Base-by-base conservation (phyloP, 371 early-diverging fungal genomes). In the Circinella minor region DNA sequence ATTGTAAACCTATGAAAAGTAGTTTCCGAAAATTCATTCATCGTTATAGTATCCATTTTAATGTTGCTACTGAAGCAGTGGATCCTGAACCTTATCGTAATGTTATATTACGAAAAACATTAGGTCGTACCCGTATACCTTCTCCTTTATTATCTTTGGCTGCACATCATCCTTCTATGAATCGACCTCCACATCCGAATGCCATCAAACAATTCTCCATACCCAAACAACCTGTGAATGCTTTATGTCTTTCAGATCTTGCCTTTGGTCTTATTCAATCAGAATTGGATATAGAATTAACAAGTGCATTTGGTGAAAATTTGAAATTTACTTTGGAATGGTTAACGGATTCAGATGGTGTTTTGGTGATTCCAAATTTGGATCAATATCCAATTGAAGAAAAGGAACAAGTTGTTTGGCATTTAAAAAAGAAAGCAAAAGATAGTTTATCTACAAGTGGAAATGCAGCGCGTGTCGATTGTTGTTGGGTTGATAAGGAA, bases 31-130 rank as follows among this genome's bases (percentile, higher is more conserved):
- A 85, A 49, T 92, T 93, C 72, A 74, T 93, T 39, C 94, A 93
- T 66, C 89, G 88, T 11, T 82, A 92, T 68, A 87, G 88, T 17
- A 85, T 86, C 17, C 86, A 87, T 62, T 93, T 92, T 73, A 81
- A 87, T 47, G 68, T 92, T 27, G 73, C 77, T 0, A 90, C 92
- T 20, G 89, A 89, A 63, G 89, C 91, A 3, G 80, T 92, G 14
- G 94, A 94, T 76, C 82, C 81, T 14, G 94, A 93, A 73, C 93
- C 94, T 0, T 78, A 86, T 46, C 85, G 94, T 39, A 91, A 88
- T 39, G 90, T 93, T 7, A 76, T 90, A 37, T 68, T 94, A 71
- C 88, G 87, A 36, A 79, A 91, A 77, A 75, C 78, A 10, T 68
- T 75, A 4, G 83, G 83, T 36, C 61, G 71, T 11, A 62, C 74